A percentile compares a stretch with the other conserved stretches of the same genome.
phyloP scores from a whole-genome alignment of 495 filamentous ascomycete species.

The Penicillium soppii region DNA sequence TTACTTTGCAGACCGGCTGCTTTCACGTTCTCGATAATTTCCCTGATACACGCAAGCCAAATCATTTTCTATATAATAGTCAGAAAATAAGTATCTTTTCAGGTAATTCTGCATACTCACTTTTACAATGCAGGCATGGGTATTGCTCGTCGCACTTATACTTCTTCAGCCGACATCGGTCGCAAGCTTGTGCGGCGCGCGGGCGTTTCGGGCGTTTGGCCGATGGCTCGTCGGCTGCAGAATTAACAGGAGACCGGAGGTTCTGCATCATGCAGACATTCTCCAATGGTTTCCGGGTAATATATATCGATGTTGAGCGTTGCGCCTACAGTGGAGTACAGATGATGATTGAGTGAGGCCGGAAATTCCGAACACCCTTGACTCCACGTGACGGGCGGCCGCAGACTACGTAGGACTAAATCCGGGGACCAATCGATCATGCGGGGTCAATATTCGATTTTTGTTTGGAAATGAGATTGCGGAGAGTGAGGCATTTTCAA shows the following conservation, averaged over 20 bases:
- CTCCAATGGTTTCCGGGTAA: not conserved
- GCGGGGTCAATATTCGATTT: not conserved
- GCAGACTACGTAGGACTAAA: not conserved
- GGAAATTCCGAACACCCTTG: conserved; percentile 14
- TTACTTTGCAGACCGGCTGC: conserved; percentile 35
- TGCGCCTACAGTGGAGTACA: conserved; percentile 7
- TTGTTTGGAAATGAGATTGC: too few relatives aligned
- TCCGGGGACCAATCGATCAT: not conserved
- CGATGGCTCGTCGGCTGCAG: conserved; percentile 19
- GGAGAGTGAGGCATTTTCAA: too few relatives aligned
- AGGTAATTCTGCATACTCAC: conserved; percentile 11
- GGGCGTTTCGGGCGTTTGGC: conserved; percentile 36
- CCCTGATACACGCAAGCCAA: conserved; percentile 37
- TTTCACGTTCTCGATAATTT: conserved; percentile 38
- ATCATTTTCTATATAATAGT: conserved; percentile 24
- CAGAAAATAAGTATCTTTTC: not conserved
- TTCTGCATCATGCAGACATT: conserved; percentile 14
- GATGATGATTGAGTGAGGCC: conserved; percentile 10
- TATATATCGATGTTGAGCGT: not conserved
- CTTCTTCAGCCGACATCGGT: conserved; percentile 42
- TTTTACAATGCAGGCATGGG: conserved; percentile 42
- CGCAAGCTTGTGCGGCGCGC: conserved; percentile 42
- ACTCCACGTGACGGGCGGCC: conserved; percentile 18
- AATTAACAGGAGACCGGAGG: conserved; percentile 2
- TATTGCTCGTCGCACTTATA: conserved; percentile 47